phyloP scores from a whole-genome alignment of 768 basidiomycete species.

The Boletus insuetus region DNA sequence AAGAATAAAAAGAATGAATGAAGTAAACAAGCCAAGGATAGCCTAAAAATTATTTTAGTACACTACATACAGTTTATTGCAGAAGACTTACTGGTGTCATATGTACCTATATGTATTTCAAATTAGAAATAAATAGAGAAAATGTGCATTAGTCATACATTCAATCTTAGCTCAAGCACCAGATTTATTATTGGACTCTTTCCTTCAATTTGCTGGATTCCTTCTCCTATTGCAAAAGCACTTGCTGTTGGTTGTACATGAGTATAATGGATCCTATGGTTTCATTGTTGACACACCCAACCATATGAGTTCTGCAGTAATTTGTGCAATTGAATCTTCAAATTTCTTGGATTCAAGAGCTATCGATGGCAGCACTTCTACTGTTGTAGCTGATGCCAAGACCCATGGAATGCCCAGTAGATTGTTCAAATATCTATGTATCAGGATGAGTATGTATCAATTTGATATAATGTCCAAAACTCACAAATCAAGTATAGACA shows the following conservation, averaged over 20 bases:
- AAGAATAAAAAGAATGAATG: not conserved
- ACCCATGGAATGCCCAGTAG: not conserved
- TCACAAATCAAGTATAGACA: not conserved
- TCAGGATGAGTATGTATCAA: not conserved
- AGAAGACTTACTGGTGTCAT: not conserved
- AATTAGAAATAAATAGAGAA: not conserved
- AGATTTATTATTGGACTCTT: not conserved
- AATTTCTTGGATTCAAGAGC: not conserved
- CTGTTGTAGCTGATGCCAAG: not conserved
- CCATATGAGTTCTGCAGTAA: slow-evolving; percentile 5
- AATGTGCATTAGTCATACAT: not conserved
- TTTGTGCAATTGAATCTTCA: slow-evolving; percentile 1
- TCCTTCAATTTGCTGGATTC: not conserved
- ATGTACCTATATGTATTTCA: not conserved
- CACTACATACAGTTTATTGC: not conserved
- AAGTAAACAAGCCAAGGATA: not conserved
- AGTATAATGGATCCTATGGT: no score
- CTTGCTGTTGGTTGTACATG: not conserved
- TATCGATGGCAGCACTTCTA: not conserved
- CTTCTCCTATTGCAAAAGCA: not conserved
- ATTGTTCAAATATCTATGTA: slow-evolving; percentile 1
- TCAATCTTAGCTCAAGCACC: not conserved
- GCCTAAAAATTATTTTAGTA: not conserved
- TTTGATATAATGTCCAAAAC: not conserved
- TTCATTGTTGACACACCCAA: not conserved